Evolutionary conservation across 2,329 filamentous ascomycete genomes (phyloP).

Genomic region (Aureobasidium namibiae): DNA sequence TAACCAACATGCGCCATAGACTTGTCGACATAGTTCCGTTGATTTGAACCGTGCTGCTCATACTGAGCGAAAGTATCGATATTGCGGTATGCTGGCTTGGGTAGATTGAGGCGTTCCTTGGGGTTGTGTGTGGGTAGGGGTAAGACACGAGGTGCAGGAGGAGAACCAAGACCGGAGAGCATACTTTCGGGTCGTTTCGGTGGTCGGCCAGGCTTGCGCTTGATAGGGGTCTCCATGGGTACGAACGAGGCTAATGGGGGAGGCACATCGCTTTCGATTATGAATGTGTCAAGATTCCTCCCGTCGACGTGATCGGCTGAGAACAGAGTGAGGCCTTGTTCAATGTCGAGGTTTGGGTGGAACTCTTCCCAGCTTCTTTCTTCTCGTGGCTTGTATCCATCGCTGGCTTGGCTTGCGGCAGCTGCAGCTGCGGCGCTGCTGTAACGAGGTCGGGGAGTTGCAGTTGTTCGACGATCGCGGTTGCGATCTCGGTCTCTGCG

Average conservation of each 20-base stretch:
- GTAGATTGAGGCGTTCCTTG: slow-evolving; percentile 70
- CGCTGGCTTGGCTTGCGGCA: slow-evolving; percentile 78
- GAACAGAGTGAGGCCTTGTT: slow-evolving; percentile 69
- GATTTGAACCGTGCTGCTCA: slow-evolving; percentile 76
- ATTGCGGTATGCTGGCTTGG: slow-evolving; percentile 64
- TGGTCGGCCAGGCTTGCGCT: slow-evolving; percentile 55
- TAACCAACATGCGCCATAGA: slow-evolving; percentile 95
- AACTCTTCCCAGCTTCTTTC: slow-evolving; percentile 98
- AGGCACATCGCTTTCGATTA: neutral
- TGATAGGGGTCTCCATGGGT: slow-evolving; percentile 33
- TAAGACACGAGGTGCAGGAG: slow-evolving; percentile 57
- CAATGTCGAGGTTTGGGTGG: slow-evolving; percentile 88
- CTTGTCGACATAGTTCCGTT: slow-evolving; percentile 80
- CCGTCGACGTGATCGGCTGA: slow-evolving; percentile 81
- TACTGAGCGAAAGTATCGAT: slow-evolving; percentile 73
- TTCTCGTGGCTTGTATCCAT: slow-evolving; percentile 95
- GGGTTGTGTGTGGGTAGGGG: slow-evolving; percentile 72
- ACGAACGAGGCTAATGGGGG: slow-evolving; percentile 15
- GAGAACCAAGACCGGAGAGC: slow-evolving; percentile 51
- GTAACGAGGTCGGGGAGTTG: slow-evolving; percentile 56
- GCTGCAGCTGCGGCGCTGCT: slow-evolving; percentile 83
- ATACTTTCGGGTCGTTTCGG: slow-evolving; percentile 55
- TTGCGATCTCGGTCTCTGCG: slow-evolving; percentile 34
- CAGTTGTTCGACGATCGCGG: slow-evolving; percentile 29
- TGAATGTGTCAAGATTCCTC: slow-evolving; percentile 25